Evolutionary conservation across 1,284 basidiomycete genomes (phyloP).

Genomic region (Ustilago lituana): DNA sequence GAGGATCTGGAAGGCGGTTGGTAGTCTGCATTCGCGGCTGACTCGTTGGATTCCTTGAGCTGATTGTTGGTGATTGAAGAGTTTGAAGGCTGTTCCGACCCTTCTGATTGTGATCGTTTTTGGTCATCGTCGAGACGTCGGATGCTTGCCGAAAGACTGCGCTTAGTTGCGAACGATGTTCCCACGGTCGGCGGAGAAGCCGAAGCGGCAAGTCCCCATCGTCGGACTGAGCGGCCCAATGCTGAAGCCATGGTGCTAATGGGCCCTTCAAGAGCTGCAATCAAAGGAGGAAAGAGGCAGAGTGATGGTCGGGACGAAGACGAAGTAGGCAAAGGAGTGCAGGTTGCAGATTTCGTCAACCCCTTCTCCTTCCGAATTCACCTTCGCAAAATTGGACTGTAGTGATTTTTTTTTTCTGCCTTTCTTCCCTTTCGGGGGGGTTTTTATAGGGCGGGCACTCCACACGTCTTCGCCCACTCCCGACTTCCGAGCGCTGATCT

Average conservation of each 20-base stretch:
- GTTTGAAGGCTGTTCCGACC: slow-evolving; percentile 4
- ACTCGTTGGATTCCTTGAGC: background rate
- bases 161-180: slow-evolving; percentile 1
- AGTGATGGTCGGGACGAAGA: background rate
- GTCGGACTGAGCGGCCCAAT: slow-evolving; percentile 13
- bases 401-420: slow-evolving; percentile 4
- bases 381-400: too few relatives aligned
- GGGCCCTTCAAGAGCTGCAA: too few relatives aligned
- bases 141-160: slow-evolving; percentile 19
- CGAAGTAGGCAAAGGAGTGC: background rate
- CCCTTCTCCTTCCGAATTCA: too few relatives aligned
- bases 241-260: slow-evolving; percentile 15
- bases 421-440: slow-evolving; percentile 10
- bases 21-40: slow-evolving; percentile 2
- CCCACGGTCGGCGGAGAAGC: background rate
- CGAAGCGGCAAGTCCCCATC: background rate
- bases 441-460: slow-evolving; percentile 2
- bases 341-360: too few relatives aligned
- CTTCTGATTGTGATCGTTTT: slow-evolving; percentile 2
- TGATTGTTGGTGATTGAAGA: background rate
- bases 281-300: too few relatives aligned
- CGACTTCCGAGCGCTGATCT: slow-evolving; percentile 17
- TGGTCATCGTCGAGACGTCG: slow-evolving; percentile 19
- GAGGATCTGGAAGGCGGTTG: slow-evolving; percentile 16
- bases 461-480: slow-evolving; percentile 1